phyloP scores from a whole-genome alignment of 441 rosid species.

The Monsonia emarginata region DNA sequence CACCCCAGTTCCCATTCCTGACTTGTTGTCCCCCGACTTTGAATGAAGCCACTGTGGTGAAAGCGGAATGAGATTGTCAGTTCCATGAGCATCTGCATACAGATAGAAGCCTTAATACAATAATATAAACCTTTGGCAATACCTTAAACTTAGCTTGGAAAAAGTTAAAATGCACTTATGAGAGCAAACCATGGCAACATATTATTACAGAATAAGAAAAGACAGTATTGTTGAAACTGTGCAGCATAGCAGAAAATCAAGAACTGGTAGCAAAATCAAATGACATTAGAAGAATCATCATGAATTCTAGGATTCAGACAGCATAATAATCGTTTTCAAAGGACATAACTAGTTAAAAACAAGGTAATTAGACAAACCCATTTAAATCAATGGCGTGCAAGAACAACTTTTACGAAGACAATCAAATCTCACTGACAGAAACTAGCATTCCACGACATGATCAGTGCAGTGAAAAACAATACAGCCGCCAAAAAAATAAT shows the following conservation, averaged over 20 bases:
- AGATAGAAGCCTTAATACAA: slow-evolving; percentile 18
- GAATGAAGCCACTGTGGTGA: slow-evolving; percentile 99
- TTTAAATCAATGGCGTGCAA: no score
- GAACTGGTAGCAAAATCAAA: neutral
- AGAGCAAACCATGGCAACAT: neutral
- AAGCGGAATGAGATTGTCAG: slow-evolving; percentile 77
- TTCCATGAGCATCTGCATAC: slow-evolving; percentile 64
- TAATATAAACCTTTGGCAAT: no score
- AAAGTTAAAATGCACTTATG: neutral
- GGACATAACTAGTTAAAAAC: no score
- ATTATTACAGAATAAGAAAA: neutral
- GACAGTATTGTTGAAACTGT: neutral
- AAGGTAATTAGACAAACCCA: no score
- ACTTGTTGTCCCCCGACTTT: slow-evolving; percentile 73
- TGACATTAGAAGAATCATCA: neutral
- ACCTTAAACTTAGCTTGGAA: no score
- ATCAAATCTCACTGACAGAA: neutral
- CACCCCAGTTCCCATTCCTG: slow-evolving; percentile 72
- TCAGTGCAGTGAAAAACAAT: neutral
- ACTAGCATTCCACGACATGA: neutral
- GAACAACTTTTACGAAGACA: neutral
- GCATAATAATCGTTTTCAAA: no score
- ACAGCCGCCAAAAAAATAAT: neutral
- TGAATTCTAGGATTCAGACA: no score
- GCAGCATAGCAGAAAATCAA: neutral